Evolutionary conservation across 2,329 filamentous ascomycete species (phyloP), one percentile per base, ranked within the genome.

Genomic region (Alternaria burnsii): DNA sequence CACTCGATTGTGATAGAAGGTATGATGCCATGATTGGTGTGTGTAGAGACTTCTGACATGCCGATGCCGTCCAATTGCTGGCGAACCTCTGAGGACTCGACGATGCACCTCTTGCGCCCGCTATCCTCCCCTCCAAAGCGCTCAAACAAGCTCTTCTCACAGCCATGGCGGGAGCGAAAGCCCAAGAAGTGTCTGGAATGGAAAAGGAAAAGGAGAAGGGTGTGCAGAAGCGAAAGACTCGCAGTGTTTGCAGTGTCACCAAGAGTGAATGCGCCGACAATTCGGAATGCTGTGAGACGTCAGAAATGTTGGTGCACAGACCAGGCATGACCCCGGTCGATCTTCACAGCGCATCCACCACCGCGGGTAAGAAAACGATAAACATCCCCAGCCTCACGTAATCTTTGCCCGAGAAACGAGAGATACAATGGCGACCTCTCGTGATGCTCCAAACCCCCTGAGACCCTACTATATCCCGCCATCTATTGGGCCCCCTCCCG

Each of bases 401-500:
- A 50, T 48, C 46, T 36, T 24, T 50, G 10, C 14, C 32, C 9
- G 4, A 36, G 16, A 50, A 38, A 50, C 46, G 20, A 56, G 52
- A 30, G 54, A 62, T 64, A 55, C 61, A 48, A 81, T 82, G 79
- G 75, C 80, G 48, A 76, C 81, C 55, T 82, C 80, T 52, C 77
- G 80, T 67, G 81, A 82, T 69, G 76, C 78, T 32, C 82, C 82
- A 20, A 91, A 91, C 70, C 89, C 89, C 59, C 81, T 91, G 58
- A 84, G 89, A 63, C 89, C 89, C 18, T 91, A 91, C 80, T 91
- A 91, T 76, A 88, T 89, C 63, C 89, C 89, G 38, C 88, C 89
- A 4, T 87, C 88, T 5, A 88, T 91, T 62, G 88, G 89, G 36
- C 81, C 87, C 32, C 82, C 85, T 48, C 80, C 82, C 54, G 82